Evolutionary conservation across 2,329 filamentous ascomycete species (phyloP), one percentile per base, ranked within the genome.

Genomic region (Clarireedia hainanense): DNA sequence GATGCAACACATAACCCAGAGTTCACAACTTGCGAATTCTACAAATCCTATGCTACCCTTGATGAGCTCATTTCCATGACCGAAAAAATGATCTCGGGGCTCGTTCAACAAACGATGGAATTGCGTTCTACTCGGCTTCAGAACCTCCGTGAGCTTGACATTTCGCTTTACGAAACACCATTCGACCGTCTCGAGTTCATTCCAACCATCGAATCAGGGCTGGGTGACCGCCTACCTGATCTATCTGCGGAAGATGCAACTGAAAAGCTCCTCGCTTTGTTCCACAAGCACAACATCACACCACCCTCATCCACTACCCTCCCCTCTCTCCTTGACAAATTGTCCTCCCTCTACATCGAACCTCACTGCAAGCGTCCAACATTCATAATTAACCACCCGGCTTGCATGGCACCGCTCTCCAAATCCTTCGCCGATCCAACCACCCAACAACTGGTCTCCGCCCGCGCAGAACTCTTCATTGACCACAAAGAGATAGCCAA

Each of bases 11-110:
- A 99, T 70, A 99, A 99, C 68, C 92, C 94, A 0, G 94, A 99
- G 69, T 99, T 97, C 73, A 94, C 89, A 46, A 97, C 89, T 58
- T 97, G 92, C 75, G 94, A 99, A 73, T 97, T 96, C 73, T 99
- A 99, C 72, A 85, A 88, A 59, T 86, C 91, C 2, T 95, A 91
- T 66, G 84, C 86, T 58, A 88, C 86, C 61, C 78, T 96, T 0
- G 75, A 84, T 37, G 81, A 88, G 43, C 75, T 97, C 50, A 91
- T 95, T 67, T 68, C 71, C 20, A 81, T 84, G 68, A 97, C 92
- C 0, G 88, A 94, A 69, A 74, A 78, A 14, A 72, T 97, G 48
- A 72, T 96, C 34, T 74, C 69, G 36, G 76, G 79, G 17, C 75
- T 91, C 15, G 79, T 81, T 9, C 64, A 71, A 15, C 76, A 79